These are phyloP conservation scores for Drosera capensis DNA, from an alignment of 148 eudicot genomes.

Conservation along the genomic window DNA sequence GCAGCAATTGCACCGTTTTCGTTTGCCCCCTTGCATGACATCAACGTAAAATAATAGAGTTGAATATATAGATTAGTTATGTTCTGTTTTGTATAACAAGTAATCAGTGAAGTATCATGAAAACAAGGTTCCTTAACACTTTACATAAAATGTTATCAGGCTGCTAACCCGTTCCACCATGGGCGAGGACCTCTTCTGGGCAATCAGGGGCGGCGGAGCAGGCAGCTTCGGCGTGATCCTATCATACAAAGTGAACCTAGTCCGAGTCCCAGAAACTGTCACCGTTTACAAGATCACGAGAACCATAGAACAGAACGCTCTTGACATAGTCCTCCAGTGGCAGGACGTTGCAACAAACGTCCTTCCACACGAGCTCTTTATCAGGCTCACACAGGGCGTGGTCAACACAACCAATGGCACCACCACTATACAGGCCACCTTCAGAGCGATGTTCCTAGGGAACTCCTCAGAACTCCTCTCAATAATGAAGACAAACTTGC, in stretches of 20 bases:
- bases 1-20: background rate
- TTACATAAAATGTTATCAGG: background rate
- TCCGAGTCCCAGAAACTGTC: constrained; percentile 14
- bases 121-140: background rate
- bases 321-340: constrained; percentile 8
- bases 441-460: constrained; percentile 5
- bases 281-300: constrained; percentile 7
- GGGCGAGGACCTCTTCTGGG: constrained; percentile 35
- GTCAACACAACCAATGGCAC: background rate
- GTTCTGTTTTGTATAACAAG: background rate
- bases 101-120: background rate
- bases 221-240: constrained; percentile 21
- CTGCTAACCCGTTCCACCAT: constrained; percentile 11
- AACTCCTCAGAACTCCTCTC: background rate
- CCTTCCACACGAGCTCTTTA: constrained; percentile 6
- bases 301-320: constrained; percentile 4
- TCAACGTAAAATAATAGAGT: too few species aligned
- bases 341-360: constrained; percentile 5
- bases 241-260: constrained; percentile 18
- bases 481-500: constrained; percentile 1
- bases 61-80: too few species aligned
- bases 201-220: constrained; percentile 30
- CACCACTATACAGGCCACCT: constrained; percentile 3
- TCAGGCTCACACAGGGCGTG: constrained; percentile 3
- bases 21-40: background rate